phyloP scores from a whole-genome alignment of 129 eudicot genomes.

The Chrysanthemum makinoi region DNA sequence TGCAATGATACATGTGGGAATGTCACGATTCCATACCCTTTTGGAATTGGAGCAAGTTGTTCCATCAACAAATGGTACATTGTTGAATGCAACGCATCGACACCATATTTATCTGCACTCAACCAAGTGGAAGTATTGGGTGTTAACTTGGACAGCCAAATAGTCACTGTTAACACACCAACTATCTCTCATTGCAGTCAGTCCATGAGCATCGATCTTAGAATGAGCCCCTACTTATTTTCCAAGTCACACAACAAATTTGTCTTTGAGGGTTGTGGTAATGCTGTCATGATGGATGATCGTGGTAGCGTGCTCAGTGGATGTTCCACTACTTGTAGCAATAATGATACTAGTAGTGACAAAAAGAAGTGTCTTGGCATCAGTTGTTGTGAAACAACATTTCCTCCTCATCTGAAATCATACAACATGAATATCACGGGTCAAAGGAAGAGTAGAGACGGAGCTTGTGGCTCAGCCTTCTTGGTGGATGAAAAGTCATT shows the following conservation, averaged over 20 bases:
- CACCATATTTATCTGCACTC: slow-evolving; percentile 22
- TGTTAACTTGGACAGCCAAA: slow-evolving; percentile 15
- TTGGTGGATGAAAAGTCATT: slow-evolving; percentile 3
- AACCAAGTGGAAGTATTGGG: slow-evolving; percentile 16
- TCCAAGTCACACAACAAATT: not conserved
- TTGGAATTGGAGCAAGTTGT: slow-evolving; percentile 10
- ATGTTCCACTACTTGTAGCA: not conserved
- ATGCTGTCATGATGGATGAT: not conserved
- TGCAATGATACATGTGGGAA: not conserved
- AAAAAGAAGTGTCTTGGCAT: slow-evolving; percentile 4
- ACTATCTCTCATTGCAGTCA: not conserved
- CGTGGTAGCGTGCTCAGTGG: not conserved
- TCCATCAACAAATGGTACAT: slow-evolving; percentile 11
- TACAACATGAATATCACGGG: not conserved
- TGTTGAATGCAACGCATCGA: slow-evolving; percentile 23
- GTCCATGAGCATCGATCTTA: not conserved
- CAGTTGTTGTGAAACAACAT: slow-evolving; percentile 17
- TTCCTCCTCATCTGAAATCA: slow-evolving; percentile 10
- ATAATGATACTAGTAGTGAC: too few species aligned
- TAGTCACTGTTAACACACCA: slow-evolving; percentile 1
- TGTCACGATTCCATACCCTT: not conserved
- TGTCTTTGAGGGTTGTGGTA: slow-evolving; percentile 22
- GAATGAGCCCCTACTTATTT: not conserved
- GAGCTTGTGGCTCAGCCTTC: slow-evolving; percentile 17
- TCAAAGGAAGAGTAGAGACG: not conserved